Base-by-base conservation (phyloP, 2,329 filamentous ascomycete species). In the Tolypocladium sp. region DNA sequence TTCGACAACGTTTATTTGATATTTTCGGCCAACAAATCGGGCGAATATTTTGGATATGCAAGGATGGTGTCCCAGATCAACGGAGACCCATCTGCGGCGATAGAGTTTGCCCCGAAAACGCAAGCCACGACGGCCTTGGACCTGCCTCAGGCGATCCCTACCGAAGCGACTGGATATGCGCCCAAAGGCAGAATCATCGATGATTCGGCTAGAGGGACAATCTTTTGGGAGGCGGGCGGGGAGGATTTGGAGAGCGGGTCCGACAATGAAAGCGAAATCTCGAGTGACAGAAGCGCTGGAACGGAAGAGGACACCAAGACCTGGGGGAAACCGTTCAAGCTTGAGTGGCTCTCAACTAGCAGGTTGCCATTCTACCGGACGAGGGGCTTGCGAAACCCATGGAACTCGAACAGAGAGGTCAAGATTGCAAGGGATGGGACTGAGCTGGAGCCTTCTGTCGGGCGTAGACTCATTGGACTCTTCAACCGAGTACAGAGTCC, bases 21-120 rank as follows among this genome's bases (percentile, higher is more conserved):
- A 17, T 97, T 97, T 72, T 97, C 93, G 1, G 93, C 93, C 15
- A 97, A 97, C 73, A 97, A 97, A 69, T 97, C 93, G 0, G 93
- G 93, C 15, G 93, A 97, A 73, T 97, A 97, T 70, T 97, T 94
- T 74, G 93, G 93, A 25, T 97, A 96, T 69, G 93, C 92, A 25
- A 86, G 89, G 42, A 97, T 97, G 93, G 78, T 81, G 12, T 96
- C 93, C 27, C 79, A 86, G 4, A 96, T 97, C 67, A 87, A 89
- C 65, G 83, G 92, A 58, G 89, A 96, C 64, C 85, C 88, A 13
- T 80, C 81, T 0, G 83, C 87, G 1, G 84, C 86, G 0, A 84
- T 90, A 55, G 81, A 89, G 68, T 88, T 91, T 72, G 85, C 85
- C 5, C 85, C 86, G 1, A 85, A 85, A 64, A 78, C 81, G 9